Evolutionary conservation across 257 asterid genomes (phyloP).

Genomic region (Lycium barbarum): DNA sequence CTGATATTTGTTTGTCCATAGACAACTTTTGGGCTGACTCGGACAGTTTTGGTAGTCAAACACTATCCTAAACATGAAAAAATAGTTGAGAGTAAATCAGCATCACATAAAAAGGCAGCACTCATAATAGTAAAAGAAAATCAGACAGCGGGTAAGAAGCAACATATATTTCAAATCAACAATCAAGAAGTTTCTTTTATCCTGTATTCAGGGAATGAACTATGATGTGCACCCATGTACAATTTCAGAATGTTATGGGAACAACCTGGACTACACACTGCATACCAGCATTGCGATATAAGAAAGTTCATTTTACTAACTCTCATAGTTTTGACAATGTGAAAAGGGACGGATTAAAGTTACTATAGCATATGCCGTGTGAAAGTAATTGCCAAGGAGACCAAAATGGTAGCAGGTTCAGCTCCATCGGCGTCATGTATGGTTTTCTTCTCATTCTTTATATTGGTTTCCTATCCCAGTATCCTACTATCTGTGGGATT

Average conservation of each 20-base stretch:
- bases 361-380: neutral
- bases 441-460: neutral
- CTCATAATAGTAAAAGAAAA: neutral
- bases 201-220: neutral
- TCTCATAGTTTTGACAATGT: neutral
- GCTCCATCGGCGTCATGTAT: neutral
- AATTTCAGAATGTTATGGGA: conserved; percentile 14
- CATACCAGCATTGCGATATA: neutral
- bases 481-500: neutral
- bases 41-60: conserved; percentile 54
- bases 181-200: conserved; percentile 4
- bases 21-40: conserved; percentile 57
- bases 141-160: conserved; percentile 21
- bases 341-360: neutral
- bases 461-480: neutral
- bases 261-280: neutral
- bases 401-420: conserved; percentile 13
- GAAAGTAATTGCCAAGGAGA: conserved; percentile 14
- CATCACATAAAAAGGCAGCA: conserved; percentile 20
- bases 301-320: neutral
- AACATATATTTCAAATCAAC: conserved; percentile 25
- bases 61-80: conserved; percentile 52
- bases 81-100: neutral
- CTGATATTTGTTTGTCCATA: conserved; percentile 92
- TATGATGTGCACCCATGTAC: neutral